Evolutionary conservation across 371 early-diverging fungal genomes (phyloP).

Genomic region (Mucor circinelloides): DNA sequence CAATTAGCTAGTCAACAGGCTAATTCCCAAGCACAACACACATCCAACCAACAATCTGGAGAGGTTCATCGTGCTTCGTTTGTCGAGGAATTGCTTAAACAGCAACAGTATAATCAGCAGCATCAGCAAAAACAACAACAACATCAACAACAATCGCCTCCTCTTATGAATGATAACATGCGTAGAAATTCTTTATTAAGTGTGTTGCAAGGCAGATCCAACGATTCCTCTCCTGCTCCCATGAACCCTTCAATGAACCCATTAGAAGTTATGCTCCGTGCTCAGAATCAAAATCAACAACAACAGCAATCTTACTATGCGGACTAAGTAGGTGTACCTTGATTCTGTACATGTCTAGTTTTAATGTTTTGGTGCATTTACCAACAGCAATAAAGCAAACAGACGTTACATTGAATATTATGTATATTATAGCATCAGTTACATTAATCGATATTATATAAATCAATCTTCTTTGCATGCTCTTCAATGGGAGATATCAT

Average conservation of each 20-base stretch:
- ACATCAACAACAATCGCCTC: background rate
- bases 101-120: background rate
- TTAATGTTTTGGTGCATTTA: background rate
- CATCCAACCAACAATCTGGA: background rate
- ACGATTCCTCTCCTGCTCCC: background rate
- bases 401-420: background rate
- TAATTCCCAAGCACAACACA: background rate
- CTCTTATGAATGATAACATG: constrained; percentile 13
- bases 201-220: constrained; percentile 24
- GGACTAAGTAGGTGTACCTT: background rate
- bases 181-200: constrained; percentile 29
- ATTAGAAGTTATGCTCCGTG: background rate
- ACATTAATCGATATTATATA: background rate
- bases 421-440: background rate
- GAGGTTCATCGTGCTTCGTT: constrained; percentile 19
- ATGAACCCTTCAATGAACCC: background rate
- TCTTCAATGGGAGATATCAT: constrained; percentile 46
- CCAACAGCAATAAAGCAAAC: background rate
- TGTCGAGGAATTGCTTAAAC: constrained; percentile 26
- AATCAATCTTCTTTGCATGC: constrained; percentile 33
- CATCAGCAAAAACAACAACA: background rate
- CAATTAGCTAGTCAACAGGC: constrained; percentile 7
- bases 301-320: background rate
- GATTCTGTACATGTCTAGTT: background rate
- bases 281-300: background rate